Evolutionary conservation across 73 alveolate species (phyloP), one percentile per base, ranked within the genome.

Genomic region (Blepharisma japonicum): DNA sequence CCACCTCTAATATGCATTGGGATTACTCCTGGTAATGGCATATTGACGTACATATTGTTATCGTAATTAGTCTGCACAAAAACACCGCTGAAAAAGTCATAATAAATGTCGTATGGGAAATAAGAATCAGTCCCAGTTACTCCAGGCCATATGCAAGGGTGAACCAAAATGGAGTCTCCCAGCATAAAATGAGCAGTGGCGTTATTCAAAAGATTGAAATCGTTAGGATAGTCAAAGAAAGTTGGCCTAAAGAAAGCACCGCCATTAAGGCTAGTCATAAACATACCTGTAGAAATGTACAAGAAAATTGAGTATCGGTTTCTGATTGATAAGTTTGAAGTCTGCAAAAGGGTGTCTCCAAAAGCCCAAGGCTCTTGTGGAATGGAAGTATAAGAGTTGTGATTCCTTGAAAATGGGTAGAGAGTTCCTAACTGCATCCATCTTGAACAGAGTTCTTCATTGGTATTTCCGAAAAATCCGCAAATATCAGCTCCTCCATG

Each of bases 321-420:
- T 38, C 77, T 80, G 45, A 94, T 76, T 9, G 68, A 11, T 2
- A 9, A 7, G 42, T 5, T 70, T 1, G 32, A 14, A 18, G 27
- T 54, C 11, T 23, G 83, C n/a, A 81, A 67, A 8, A 45, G 42
- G 46, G 71, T 70, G 0, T 11, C 32, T 45, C 66, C 66, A 45
- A 45, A 45, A 6, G 55, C 76, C 71, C 50, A 85, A 55, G 86
- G 86, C 45, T 85, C 92, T 55, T 85, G 67, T 18, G 81, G 71
- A 38, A 81, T 55, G 1, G 91, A 78, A 56, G 55, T 84, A 77
- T 83, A 91, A 42, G 86, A 83, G 71, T 97, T 95, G 87, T 97
- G 99, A 74, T 97, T 97, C 55, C 99, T 88, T 45, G 98, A 90
- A 82, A 97, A 97, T 6, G 99, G 99, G 78, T 97, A 95, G 76